Percentiles rank a stretch among this genome's conserved stretches.
These are phyloP conservation scores for Colletotrichum sublineola DNA, from an alignment of 2,329 filamentous ascomycete species.

Conservation along the genomic window DNA sequence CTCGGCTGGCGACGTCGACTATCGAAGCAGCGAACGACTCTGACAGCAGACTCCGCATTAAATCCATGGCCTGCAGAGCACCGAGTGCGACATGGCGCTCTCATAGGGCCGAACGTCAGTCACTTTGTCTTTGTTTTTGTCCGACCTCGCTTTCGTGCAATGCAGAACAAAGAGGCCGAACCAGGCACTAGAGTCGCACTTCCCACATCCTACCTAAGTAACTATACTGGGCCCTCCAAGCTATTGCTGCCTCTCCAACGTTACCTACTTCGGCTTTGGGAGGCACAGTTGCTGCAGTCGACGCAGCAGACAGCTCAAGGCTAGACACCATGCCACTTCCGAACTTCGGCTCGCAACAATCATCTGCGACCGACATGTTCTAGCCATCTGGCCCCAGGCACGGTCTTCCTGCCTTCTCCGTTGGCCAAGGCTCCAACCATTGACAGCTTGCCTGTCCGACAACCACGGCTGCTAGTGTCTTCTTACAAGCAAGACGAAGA, in stretches of 20 bases:
- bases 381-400: constrained; percentile 16
- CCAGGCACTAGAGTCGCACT: not conserved
- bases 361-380: constrained; percentile 19
- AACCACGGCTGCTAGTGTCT: constrained; percentile 13
- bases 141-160: constrained; percentile 10
- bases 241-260: not conserved
- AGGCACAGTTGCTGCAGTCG: not conserved
- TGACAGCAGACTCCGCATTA: not conserved
- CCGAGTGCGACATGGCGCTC: not conserved
- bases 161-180: not conserved
- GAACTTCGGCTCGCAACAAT: constrained; percentile 7
- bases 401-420: not conserved
- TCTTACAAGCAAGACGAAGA: constrained; percentile 5
- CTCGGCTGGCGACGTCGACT: constrained; percentile 18
- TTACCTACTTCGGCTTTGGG: not conserved
- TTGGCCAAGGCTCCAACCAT: not conserved
- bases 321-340: constrained; percentile 21
- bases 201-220: not conserved
- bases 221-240: not conserved
- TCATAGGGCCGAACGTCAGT: constrained; percentile 12
- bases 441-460: not conserved
- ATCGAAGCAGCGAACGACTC: not conserved
- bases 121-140: not conserved
- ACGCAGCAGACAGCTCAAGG: constrained; percentile 1
- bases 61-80: not conserved